phyloP scores from a whole-genome alignment of 2,329 filamentous ascomycete genomes.

The Aureobasidium sp. region DNA sequence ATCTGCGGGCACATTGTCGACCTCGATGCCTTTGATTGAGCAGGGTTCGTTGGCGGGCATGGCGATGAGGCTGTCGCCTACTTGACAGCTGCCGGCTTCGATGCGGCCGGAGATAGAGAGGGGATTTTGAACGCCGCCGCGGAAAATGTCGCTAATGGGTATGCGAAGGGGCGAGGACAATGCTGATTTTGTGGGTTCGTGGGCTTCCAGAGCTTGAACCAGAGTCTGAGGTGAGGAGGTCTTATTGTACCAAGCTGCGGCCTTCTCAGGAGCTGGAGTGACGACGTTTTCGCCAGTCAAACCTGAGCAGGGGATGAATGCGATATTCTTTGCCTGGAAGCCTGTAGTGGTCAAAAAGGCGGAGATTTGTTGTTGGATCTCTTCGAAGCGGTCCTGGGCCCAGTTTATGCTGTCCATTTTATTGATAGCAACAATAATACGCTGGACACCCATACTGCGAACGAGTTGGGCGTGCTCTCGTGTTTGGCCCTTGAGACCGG shows the following conservation, averaged over 20 bases:
- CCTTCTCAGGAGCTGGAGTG: slow-evolving; percentile 39
- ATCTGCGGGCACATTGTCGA: slow-evolving; percentile 63
- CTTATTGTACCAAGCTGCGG: slow-evolving; percentile 68
- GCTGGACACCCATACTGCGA: slow-evolving; percentile 81
- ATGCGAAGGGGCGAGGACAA: slow-evolving; percentile 75
- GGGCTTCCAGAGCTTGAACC: slow-evolving; percentile 76
- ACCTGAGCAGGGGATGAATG: slow-evolving; percentile 84
- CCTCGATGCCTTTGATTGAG: slow-evolving; percentile 70
- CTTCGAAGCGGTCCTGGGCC: slow-evolving; percentile 73
- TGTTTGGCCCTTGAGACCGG: slow-evolving; percentile 86
- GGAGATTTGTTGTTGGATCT: slow-evolving; percentile 74
- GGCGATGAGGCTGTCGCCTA: slow-evolving; percentile 69
- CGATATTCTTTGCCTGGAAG: slow-evolving; percentile 72
- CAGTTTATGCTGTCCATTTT: slow-evolving; percentile 85
- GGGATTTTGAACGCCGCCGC: slow-evolving; percentile 68
- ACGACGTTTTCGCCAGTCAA: slow-evolving; percentile 82
- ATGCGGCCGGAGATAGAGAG: slow-evolving; percentile 80
- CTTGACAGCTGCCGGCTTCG: slow-evolving; percentile 73
- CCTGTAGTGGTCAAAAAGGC: slow-evolving; percentile 76
- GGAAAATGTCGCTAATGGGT: slow-evolving; percentile 81
- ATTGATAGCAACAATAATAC: slow-evolving; percentile 85
- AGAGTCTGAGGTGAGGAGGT: slow-evolving; percentile 47
- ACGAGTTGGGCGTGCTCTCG: slow-evolving; percentile 86
- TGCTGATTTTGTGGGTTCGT: slow-evolving; percentile 57
- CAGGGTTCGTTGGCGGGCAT: slow-evolving; percentile 78